A percentile compares a stretch with the other conserved stretches of the same genome.
These are phyloP conservation scores for Coemansia sp. DNA, from an alignment of 192 early-diverging fungal species.

Conservation along the genomic window DNA sequence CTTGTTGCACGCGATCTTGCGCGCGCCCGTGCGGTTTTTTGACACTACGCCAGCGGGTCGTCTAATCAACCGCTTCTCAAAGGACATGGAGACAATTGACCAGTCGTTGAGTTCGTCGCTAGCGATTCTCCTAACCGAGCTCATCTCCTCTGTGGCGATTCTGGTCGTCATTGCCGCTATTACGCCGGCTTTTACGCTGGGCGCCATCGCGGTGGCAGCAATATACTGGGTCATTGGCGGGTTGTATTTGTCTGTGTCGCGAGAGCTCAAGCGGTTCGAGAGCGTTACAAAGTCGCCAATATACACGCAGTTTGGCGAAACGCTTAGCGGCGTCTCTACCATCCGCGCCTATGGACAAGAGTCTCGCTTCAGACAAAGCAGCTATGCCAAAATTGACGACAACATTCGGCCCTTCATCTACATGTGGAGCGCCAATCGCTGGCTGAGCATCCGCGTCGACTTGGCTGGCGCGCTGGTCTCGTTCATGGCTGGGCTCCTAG, in stretches of 20 bases:
- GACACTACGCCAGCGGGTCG: slow-evolving; percentile 78
- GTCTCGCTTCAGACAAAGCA: slow-evolving; percentile 66
- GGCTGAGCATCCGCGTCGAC: slow-evolving; percentile 75
- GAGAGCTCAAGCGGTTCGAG: slow-evolving; percentile 78
- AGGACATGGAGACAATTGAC: slow-evolving; percentile 70
- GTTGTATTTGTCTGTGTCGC: slow-evolving; percentile 67
- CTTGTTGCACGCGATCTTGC: slow-evolving; percentile 52
- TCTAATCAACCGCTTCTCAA: slow-evolving; percentile 85
- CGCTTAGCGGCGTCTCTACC: slow-evolving; percentile 58
- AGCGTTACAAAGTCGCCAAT: slow-evolving; percentile 69
- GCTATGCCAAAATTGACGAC: slow-evolving; percentile 72
- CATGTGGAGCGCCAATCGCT: slow-evolving; percentile 64
- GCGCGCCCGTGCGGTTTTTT: slow-evolving; percentile 62
- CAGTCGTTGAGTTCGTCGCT: slow-evolving; percentile 73
- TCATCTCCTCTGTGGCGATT: slow-evolving; percentile 35
- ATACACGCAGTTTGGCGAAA: slow-evolving; percentile 62
- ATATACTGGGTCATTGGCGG: slow-evolving; percentile 53
- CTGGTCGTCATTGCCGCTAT: slow-evolving; percentile 51
- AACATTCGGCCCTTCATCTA: slow-evolving; percentile 77
- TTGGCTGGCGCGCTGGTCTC: slow-evolving; percentile 47
- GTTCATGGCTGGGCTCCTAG: slow-evolving; percentile 72
- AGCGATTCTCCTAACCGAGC: slow-evolving; percentile 51
- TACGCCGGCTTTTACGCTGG: slow-evolving; percentile 52
- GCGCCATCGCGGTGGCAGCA: slow-evolving; percentile 53
- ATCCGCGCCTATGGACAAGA: slow-evolving; percentile 63